These are phyloP conservation scores for Chlamydomonas applanata DNA, from an alignment of 139 green algal genomes.

Conservation along the genomic window DNA sequence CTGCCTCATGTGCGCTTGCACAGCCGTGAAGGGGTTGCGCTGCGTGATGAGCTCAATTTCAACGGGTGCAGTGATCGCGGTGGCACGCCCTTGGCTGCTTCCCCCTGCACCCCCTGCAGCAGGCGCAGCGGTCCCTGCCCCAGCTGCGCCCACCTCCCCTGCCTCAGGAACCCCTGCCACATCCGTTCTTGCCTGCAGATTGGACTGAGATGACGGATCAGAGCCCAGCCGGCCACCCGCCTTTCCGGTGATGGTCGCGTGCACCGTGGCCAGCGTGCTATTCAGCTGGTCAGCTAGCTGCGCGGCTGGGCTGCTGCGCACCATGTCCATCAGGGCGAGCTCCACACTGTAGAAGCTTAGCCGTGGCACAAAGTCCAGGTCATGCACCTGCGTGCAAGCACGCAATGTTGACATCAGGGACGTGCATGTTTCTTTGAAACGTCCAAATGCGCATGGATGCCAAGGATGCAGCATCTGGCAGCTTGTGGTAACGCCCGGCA, in stretches of 20 bases:
- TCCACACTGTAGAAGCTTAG: constrained; percentile 48
- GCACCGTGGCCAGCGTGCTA: not conserved
- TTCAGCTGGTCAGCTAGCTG: constrained; percentile 8
- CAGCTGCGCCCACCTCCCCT: not conserved
- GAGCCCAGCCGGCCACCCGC: not conserved
- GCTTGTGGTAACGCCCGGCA: too few relatives aligned
- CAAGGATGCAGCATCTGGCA: too few relatives aligned
- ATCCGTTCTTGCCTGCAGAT: not conserved
- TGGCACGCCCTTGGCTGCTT: not conserved
- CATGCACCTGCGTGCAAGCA: constrained; percentile 21
- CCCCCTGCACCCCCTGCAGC: not conserved
- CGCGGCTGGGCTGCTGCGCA: constrained; percentile 19
- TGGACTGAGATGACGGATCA: not conserved
- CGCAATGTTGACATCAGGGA: too few relatives aligned
- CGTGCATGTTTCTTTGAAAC: constrained; percentile 2
- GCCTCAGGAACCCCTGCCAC: not conserved
- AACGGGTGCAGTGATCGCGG: not conserved
- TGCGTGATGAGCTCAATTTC: constrained; percentile 12
- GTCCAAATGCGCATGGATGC: too few relatives aligned
- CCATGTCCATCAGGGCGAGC: constrained; percentile 50
- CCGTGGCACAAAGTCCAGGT: constrained; percentile 50
- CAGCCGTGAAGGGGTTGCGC: too few relatives aligned
- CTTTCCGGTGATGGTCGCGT: not conserved
- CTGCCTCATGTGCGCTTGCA: too few relatives aligned
- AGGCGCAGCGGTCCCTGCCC: not conserved